Evolutionary conservation across 441 rosid genomes (phyloP).

Genomic region (Bruguiera hainesii): DNA sequence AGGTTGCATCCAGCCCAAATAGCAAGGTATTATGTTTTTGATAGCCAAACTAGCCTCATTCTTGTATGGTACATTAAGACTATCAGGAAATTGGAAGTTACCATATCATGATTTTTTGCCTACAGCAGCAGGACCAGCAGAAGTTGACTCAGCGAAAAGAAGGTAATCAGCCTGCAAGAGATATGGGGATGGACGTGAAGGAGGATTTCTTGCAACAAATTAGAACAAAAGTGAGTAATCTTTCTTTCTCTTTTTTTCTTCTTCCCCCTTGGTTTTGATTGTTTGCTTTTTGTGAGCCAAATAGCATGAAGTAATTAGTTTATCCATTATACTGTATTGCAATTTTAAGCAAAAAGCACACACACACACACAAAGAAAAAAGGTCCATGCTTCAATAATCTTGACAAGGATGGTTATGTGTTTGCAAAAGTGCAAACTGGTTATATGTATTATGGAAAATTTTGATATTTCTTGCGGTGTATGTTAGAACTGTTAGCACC

Average conservation of each 20-base stretch:
- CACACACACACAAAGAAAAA: no score
- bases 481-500: no score
- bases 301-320: no score
- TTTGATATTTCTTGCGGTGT: no score
- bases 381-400: no score
- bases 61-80: background rate
- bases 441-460: no score
- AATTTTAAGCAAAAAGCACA: no score
- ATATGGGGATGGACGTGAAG: conserved; percentile 48
- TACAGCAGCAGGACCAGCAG: conserved; percentile 40
- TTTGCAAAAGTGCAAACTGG: no score
- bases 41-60: background rate
- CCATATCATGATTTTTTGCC: conserved; percentile 16
- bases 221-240: conserved; percentile 57
- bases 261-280: no score
- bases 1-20: conserved; percentile 32
- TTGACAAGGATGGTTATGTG: no score
- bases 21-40: conserved; percentile 39
- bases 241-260: background rate
- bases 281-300: no score
- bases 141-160: conserved; percentile 41
- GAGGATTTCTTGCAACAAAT: conserved; percentile 75
- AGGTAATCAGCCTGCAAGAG: conserved; percentile 36
- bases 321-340: no score
- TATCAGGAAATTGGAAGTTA: background rate